These are phyloP conservation scores for Solidago caesia DNA, from an alignment of 129 eudicot species.

Conservation along the genomic window DNA sequence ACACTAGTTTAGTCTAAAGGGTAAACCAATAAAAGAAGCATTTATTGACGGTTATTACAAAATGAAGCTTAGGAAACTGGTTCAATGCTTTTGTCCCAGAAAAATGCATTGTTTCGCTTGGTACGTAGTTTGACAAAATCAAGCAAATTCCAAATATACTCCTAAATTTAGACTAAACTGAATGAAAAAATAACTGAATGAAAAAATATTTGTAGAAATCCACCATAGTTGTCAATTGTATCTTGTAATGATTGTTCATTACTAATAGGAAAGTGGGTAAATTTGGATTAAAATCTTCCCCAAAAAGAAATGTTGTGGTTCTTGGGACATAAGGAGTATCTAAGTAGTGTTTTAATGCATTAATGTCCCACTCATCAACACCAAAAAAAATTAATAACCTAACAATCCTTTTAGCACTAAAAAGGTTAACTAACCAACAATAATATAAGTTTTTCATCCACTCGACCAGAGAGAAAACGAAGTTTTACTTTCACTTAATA, in stretches of 20 bases:
- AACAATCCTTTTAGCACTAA: background rate
- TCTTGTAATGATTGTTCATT: background rate
- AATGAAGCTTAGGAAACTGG: background rate
- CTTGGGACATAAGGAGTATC: background rate
- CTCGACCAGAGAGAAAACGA: background rate
- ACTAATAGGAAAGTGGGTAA: background rate
- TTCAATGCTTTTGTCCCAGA: background rate
- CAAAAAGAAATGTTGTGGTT: background rate
- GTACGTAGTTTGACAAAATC: background rate
- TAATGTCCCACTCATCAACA: background rate
- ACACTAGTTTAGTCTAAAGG: background rate
- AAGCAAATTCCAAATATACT: background rate
- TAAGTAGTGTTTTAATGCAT: background rate
- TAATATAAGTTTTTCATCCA: background rate
- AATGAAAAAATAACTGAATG: background rate
- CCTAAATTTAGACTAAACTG: background rate
- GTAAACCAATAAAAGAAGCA: background rate
- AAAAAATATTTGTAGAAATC: background rate
- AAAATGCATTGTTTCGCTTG: background rate
- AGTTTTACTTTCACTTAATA: background rate
- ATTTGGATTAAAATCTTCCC: background rate
- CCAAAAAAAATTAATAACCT: background rate
- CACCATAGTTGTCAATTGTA: background rate
- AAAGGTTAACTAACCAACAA: conserved; percentile 8
- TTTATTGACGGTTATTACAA: background rate